These are phyloP conservation scores for Madurella fahalii DNA, from an alignment of 2,329 filamentous ascomycete genomes.

Conservation along the genomic window DNA sequence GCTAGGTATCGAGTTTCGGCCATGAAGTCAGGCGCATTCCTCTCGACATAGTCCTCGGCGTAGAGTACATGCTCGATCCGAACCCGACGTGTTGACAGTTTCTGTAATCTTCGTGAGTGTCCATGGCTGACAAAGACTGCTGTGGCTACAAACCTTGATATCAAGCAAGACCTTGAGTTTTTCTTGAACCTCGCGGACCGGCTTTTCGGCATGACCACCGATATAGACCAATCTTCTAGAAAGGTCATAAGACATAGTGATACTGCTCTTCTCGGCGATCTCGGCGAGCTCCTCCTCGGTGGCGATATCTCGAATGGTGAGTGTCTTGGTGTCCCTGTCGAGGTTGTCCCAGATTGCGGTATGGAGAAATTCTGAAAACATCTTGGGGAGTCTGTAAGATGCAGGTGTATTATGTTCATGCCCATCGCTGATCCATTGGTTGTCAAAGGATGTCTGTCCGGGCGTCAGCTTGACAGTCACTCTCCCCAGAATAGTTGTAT, in stretches of 20 bases:
- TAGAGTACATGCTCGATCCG: slow-evolving; percentile 25
- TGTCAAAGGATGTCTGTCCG: slow-evolving; percentile 11
- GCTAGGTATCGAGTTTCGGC: slow-evolving; percentile 29
- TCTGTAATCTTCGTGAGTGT: slow-evolving; percentile 8
- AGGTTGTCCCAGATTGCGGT: slow-evolving; percentile 26
- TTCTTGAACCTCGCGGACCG: slow-evolving; percentile 19
- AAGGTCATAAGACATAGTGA: slow-evolving; percentile 8
- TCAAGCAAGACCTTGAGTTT: slow-evolving; percentile 21
- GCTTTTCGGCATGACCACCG: slow-evolving; percentile 7
- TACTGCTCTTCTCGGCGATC: slow-evolving; percentile 13
- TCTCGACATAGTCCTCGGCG: slow-evolving; percentile 22
- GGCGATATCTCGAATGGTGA: slow-evolving; percentile 19
- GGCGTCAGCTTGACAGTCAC: background rate
- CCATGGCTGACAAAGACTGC: background rate
- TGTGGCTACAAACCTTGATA: slow-evolving; percentile 5
- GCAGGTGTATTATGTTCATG: background rate
- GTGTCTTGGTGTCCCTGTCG: slow-evolving; percentile 18
- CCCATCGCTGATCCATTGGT: slow-evolving; percentile 11
- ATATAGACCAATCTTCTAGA: slow-evolving; percentile 15
- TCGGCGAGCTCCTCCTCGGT: slow-evolving; percentile 1
- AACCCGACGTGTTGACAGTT: background rate
- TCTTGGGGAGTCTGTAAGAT: background rate
- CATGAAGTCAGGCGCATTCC: background rate
- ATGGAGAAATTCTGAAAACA: background rate
- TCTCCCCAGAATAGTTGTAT: background rate